Base-by-base conservation (phyloP, 192 early-diverging fungal species). In the Umbelopsis vinacea region DNA sequence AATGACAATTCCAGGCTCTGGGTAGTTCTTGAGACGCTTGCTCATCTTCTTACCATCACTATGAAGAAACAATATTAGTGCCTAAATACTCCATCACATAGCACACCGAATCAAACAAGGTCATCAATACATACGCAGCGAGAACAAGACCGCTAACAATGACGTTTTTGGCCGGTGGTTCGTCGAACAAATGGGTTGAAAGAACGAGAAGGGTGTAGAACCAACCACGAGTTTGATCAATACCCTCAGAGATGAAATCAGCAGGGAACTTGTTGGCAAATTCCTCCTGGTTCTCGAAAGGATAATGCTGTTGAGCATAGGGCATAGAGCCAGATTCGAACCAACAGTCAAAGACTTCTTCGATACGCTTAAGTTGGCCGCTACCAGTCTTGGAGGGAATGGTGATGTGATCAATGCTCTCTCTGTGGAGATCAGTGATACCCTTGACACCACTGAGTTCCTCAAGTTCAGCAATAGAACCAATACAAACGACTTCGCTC, bases 31-130 rank as follows among this genome's bases (percentile, higher is more conserved):
- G 50, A 97, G 86, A 67, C 93, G 87, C 88, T 99, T 99, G 77
- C 90, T 92, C 98, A 99, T 99, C 86, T 99, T 99, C 83, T 98
- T 98, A 76, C 98, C 98, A 73, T 99, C 98, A n/a, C 86, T 88
- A 54, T 43, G 66, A 45, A 46, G 52, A 4, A 54, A 9, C 35
- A 63, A 12, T 23, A 37, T 77, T 45, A 53, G n/a, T 14, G 19
- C 40, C n/a, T 72, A 43, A 47, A 11, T 75, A 52, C 11, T 48
- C 23, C 24, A 45, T 52, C 60, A 66, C 6, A 1, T 29, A 3
- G 29, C 29, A 29, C 15, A 23, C 2, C 17, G 24, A 4, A 0
- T 5, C 8, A 70, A 17, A 7, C 22, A 35, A 33, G 4, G 38
- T 8, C 10, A 21, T 15, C 2, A 38, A 54, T 6, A 82, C 87